These are phyloP conservation scores for Trematosphaeria pertusa DNA, from an alignment of 2,329 filamentous ascomycete species.

Conservation along the genomic window DNA sequence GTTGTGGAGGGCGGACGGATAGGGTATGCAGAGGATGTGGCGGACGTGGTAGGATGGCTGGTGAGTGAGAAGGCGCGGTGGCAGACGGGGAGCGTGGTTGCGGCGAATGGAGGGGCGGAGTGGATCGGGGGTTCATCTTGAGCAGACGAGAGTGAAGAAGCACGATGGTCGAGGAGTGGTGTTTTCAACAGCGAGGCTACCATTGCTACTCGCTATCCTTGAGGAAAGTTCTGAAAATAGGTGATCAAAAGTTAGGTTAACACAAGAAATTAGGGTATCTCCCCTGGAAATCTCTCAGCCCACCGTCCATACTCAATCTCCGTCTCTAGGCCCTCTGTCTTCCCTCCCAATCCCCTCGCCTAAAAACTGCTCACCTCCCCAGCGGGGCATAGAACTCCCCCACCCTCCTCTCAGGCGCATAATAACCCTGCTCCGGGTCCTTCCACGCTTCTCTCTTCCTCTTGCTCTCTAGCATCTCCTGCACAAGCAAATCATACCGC, in stretches of 20 bases:
- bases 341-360: neutral
- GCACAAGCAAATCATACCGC: conserved; percentile 19
- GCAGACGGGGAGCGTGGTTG: conserved; percentile 48
- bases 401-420: conserved; percentile 30
- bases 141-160: too few species aligned
- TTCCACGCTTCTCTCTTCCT: conserved; percentile 10
- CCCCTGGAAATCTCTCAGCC: too few species aligned
- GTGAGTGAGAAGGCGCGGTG: conserved; percentile 44
- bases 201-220: too few species aligned
- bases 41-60: conserved; percentile 69
- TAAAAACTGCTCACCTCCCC: neutral
- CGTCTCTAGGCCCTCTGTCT: too few species aligned
- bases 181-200: too few species aligned
- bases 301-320: too few species aligned
- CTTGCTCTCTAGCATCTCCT: conserved; percentile 17
- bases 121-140: conserved; percentile 23
- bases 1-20: conserved; percentile 28
- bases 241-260: too few species aligned
- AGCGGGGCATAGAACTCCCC: conserved; percentile 28
- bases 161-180: too few species aligned
- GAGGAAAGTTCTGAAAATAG: too few species aligned
- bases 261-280: too few species aligned
- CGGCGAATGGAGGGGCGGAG: conserved; percentile 40
- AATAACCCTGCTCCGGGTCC: conserved; percentile 24
- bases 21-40: conserved; percentile 58